A percentile compares a stretch with the other conserved stretches of the same genome.
These are phyloP conservation scores for Paxillus rubicundulus DNA, from an alignment of 768 basidiomycete genomes.

Conservation along the genomic window DNA sequence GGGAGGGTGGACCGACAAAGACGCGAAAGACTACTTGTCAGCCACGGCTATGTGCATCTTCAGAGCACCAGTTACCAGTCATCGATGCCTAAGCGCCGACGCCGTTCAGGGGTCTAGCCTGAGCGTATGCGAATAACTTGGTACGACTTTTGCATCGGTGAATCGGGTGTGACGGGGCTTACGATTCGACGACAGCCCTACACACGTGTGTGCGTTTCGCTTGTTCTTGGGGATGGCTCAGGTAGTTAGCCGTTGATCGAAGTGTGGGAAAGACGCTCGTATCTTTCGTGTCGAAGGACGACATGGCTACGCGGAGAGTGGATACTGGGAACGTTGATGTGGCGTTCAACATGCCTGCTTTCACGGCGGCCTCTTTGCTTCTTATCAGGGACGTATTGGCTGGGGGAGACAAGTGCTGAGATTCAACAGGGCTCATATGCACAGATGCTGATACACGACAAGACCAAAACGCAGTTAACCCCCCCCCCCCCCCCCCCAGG, in stretches of 20 bases:
- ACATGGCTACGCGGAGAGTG: slow-evolving; percentile 12
- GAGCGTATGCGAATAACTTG: slow-evolving; percentile 12
- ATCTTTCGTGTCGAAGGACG: slow-evolving; percentile 10
- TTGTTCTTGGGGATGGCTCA: neutral
- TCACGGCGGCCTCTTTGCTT: slow-evolving; percentile 13
- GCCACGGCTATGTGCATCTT: neutral
- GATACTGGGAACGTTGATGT: slow-evolving; percentile 12
- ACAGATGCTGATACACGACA: no score
- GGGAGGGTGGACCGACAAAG: slow-evolving; percentile 20
- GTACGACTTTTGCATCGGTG: slow-evolving; percentile 16
- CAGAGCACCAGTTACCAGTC: neutral
- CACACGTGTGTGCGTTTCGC: slow-evolving; percentile 8
- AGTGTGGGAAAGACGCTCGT: slow-evolving; percentile 12
- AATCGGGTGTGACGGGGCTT: slow-evolving; percentile 20
- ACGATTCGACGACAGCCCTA: slow-evolving; percentile 6
- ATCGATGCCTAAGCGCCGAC: neutral
- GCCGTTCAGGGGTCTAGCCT: slow-evolving; percentile 13
- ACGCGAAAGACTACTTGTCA: slow-evolving; percentile 13
- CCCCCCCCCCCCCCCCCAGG: no score
- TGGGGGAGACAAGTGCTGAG: neutral
- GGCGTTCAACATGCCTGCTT: slow-evolving; percentile 19
- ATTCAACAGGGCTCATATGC: neutral
- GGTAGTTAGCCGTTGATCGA: neutral
- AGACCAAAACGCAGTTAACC: neutral
- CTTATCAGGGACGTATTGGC: slow-evolving; percentile 14